A percentile compares a stretch with the other conserved stretches of the same genome.
Conservation (phyloP, 768 basidiomycete species). For the Rubroboletus pulcherrimus region DNA sequence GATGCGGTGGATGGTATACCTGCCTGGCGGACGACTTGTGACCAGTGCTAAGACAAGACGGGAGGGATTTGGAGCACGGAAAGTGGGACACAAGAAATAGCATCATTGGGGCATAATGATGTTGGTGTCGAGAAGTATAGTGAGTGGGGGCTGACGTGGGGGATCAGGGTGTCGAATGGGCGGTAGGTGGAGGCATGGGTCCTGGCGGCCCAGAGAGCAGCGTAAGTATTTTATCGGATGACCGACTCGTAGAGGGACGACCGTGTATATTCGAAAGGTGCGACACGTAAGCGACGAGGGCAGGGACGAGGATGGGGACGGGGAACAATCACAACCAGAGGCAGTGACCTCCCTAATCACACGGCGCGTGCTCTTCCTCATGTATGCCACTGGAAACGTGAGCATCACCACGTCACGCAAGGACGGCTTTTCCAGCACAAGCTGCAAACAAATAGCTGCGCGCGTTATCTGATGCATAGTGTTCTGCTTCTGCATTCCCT, state of each 20-base stretch:
- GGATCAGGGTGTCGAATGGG: background rate
- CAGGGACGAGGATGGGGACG: background rate
- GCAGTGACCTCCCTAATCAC: background rate
- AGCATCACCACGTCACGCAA: too few species aligned
- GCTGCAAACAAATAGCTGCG: constrained; percentile 62
- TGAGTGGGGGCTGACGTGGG: background rate
- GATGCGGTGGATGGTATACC: background rate
- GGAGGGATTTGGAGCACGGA: too few species aligned
- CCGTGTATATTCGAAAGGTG: too few species aligned
- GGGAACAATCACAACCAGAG: background rate
- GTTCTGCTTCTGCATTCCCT: constrained; percentile 46
- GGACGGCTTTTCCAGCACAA: constrained; percentile 68
- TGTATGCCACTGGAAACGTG: background rate
- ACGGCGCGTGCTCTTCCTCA: background rate
- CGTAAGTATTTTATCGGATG: background rate
- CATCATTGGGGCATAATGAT: background rate
- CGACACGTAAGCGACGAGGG: background rate
- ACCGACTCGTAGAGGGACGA: background rate
- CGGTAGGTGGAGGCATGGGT: background rate
- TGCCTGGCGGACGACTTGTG: too few species aligned
- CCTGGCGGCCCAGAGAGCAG: background rate
- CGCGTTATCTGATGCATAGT: constrained; percentile 63
- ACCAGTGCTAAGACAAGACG: background rate
- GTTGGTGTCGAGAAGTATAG: background rate
- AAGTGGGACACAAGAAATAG: too few species aligned